Percentiles rank a stretch among this genome's conserved stretches.
Conservation (phyloP, 2,329 filamentous ascomycete genomes). For the Ophiobolus disseminans region DNA sequence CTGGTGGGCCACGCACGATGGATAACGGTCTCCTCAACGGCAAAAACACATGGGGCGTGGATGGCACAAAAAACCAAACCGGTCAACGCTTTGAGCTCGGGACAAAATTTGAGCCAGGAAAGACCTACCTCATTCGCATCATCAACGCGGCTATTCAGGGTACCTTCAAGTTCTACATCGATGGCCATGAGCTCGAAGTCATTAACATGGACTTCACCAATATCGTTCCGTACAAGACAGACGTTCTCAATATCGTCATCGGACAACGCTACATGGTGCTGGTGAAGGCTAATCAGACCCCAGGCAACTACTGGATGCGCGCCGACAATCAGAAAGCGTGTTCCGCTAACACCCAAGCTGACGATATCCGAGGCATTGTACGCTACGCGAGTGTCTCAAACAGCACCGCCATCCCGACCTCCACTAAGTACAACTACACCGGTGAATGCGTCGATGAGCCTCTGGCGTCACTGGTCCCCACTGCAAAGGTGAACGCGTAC, state of each 20-base stretch:
- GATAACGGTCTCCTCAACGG: conserved; percentile 54
- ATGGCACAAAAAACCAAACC: conserved; percentile 21
- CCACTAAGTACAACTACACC: conserved; percentile 40
- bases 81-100: conserved; percentile 35
- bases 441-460: conserved; percentile 47
- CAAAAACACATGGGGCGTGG: conserved; percentile 44
- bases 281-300: conserved; percentile 25
- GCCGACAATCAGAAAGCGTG: conserved; percentile 48
- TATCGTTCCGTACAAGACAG: conserved; percentile 47
- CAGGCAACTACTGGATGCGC: conserved; percentile 33
- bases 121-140: conserved; percentile 69
- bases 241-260: conserved; percentile 47
- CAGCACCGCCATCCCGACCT: conserved; percentile 31
- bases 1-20: conserved; percentile 35
- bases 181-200: conserved; percentile 49
- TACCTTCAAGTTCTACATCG: conserved; percentile 54
- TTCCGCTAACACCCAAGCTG: conserved; percentile 34
- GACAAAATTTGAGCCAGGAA: conserved; percentile 55
- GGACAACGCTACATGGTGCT: conserved; percentile 38
- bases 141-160: conserved; percentile 61
- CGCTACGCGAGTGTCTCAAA: conserved; percentile 37
- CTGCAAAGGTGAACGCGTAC: conserved; percentile 33
- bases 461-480: conserved; percentile 41
- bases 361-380: conserved; percentile 39
- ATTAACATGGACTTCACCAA: conserved; percentile 50